Evolutionary conservation across 2,329 filamentous ascomycete genomes (phyloP).

Genomic region (Daldinia eschscholtzii): DNA sequence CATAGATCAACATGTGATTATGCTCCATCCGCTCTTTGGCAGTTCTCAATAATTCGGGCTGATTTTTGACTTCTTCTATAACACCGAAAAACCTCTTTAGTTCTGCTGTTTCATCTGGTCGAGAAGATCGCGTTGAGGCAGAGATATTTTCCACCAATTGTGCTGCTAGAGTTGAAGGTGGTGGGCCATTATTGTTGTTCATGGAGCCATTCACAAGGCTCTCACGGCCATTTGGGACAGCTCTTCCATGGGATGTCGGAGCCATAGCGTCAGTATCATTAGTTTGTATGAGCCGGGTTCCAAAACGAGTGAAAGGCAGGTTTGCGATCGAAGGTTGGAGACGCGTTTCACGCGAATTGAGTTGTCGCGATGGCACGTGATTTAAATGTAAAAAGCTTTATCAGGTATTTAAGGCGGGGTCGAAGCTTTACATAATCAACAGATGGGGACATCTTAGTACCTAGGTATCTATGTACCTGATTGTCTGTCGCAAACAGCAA

Average conservation of each 20-base stretch:
- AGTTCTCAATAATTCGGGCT: slow-evolving; percentile 68
- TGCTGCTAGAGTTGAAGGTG: slow-evolving; percentile 86
- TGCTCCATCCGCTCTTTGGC: slow-evolving; percentile 76
- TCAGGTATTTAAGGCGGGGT: neutral
- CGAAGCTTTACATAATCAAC: neutral
- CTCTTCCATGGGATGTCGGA: slow-evolving; percentile 51
- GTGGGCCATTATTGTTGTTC: slow-evolving; percentile 54
- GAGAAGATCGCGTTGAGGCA: slow-evolving; percentile 70
- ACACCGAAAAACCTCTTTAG: slow-evolving; percentile 76
- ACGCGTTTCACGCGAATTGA: slow-evolving; percentile 39
- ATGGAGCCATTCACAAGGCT: slow-evolving; percentile 43
- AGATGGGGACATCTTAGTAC: neutral
- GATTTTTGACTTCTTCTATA: slow-evolving; percentile 67
- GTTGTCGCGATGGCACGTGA: slow-evolving; percentile 42
- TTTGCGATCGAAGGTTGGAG: slow-evolving; percentile 16
- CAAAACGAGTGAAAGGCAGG: slow-evolving; percentile 13
- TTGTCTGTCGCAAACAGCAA: neutral
- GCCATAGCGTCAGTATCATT: slow-evolving; percentile 45
- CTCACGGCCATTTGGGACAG: slow-evolving; percentile 45
- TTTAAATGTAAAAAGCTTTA: neutral
- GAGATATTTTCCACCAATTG: slow-evolving; percentile 87
- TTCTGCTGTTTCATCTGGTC: slow-evolving; percentile 76
- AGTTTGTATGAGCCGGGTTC: slow-evolving; percentile 3
- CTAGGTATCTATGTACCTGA: neutral
- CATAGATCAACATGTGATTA: slow-evolving; percentile 87